phyloP scores from a whole-genome alignment of 2,329 filamentous ascomycete species.

The Aspergillus novofumigatus region DNA sequence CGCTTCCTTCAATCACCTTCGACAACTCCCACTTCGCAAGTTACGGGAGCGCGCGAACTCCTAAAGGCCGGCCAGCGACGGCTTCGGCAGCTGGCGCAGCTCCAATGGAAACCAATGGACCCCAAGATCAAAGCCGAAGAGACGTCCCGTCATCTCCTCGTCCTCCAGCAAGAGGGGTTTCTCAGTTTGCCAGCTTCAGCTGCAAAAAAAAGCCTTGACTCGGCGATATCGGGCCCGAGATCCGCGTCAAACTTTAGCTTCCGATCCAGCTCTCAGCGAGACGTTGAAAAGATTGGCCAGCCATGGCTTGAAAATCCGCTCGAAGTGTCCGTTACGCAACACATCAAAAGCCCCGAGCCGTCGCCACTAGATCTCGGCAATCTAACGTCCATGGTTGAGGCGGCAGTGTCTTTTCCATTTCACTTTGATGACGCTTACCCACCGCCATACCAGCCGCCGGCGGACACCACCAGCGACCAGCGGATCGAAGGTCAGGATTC shows the following conservation, averaged over 20 bases:
- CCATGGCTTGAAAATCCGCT: slow-evolving; percentile 33
- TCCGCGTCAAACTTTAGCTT: slow-evolving; percentile 18
- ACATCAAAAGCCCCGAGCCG: slow-evolving; percentile 17
- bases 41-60: slow-evolving; percentile 24
- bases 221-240: slow-evolving; percentile 11
- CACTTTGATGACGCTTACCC: slow-evolving; percentile 19
- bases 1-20: slow-evolving; percentile 32
- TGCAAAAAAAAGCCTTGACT: slow-evolving; percentile 19
- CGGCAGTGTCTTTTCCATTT: slow-evolving; percentile 25
- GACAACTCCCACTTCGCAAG: slow-evolving; percentile 17
- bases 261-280: slow-evolving; percentile 27
- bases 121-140: slow-evolving; percentile 23
- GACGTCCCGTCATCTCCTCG: slow-evolving; percentile 23
- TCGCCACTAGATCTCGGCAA: slow-evolving; percentile 30
- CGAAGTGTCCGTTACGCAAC: slow-evolving; percentile 12
- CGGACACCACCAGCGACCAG: neutral
- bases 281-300: slow-evolving; percentile 36
- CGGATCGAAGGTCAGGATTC: neutral
- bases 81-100: slow-evolving; percentile 31
- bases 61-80: slow-evolving; percentile 32
- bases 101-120: slow-evolving; percentile 24
- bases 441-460: slow-evolving; percentile 15
- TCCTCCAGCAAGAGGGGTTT: slow-evolving; percentile 30
- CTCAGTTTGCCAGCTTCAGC: slow-evolving; percentile 15
- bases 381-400: slow-evolving; percentile 31